phyloP scores from a whole-genome alignment of 1,284 basidiomycete species.

The Flammula alnicola region DNA sequence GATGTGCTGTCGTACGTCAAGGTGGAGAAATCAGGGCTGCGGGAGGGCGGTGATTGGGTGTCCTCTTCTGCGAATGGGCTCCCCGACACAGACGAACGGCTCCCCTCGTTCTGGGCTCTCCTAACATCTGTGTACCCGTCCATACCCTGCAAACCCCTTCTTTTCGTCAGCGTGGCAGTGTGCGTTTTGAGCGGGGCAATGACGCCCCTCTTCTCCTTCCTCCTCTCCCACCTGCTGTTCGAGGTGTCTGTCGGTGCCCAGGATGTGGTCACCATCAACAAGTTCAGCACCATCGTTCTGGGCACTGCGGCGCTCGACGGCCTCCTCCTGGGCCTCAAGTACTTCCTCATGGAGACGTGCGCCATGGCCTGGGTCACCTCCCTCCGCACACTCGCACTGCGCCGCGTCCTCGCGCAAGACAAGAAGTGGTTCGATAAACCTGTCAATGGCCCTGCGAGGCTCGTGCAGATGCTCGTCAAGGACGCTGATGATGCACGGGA shows the following conservation, averaged over 20 bases:
- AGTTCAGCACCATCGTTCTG: slow-evolving; percentile 70
- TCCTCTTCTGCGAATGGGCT: too few species aligned
- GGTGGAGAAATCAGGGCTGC: neutral
- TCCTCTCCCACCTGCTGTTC: slow-evolving; percentile 83
- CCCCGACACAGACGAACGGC: slow-evolving; percentile 1
- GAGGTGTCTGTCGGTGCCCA: slow-evolving; percentile 76
- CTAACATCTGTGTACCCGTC: slow-evolving; percentile 70
- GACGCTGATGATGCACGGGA: slow-evolving; percentile 90
- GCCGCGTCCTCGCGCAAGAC: slow-evolving; percentile 80
- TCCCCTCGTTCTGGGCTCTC: slow-evolving; percentile 49
- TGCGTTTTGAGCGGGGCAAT: slow-evolving; percentile 78
- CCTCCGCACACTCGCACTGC: slow-evolving; percentile 66
- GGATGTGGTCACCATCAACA: slow-evolving; percentile 67
- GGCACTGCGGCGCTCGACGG: slow-evolving; percentile 80
- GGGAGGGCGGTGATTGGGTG: too few species aligned
- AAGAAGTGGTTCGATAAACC: slow-evolving; percentile 86
- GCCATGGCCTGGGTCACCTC: slow-evolving; percentile 79
- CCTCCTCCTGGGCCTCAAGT: slow-evolving; percentile 72
- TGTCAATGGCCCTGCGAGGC: slow-evolving; percentile 62
- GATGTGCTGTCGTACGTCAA: neutral
- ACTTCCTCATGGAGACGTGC: slow-evolving; percentile 75
- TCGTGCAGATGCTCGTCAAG: slow-evolving; percentile 87
- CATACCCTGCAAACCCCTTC: slow-evolving; percentile 74
- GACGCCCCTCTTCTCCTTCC: slow-evolving; percentile 91
- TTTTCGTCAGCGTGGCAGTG: slow-evolving; percentile 70